Evolutionary conservation across 352 stramenopile species (phyloP).

Genomic region (Globisporangium mamillatum): DNA sequence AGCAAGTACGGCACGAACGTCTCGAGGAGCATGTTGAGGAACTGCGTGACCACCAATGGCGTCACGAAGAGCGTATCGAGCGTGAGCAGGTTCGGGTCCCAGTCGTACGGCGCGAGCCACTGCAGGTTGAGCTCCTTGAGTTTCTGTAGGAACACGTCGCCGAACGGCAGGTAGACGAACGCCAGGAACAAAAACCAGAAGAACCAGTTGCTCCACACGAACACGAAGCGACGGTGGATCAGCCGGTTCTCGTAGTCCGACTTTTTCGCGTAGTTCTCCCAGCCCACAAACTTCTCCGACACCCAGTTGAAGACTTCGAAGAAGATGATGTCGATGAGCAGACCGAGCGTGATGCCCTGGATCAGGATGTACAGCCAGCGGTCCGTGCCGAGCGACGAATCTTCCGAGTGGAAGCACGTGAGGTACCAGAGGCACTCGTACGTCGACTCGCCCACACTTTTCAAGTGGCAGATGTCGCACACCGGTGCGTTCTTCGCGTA

Average conservation of each 20-base stretch:
- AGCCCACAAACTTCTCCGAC: slow-evolving; percentile 83
- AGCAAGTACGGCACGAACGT: slow-evolving; percentile 84
- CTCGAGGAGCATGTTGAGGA: slow-evolving; percentile 87
- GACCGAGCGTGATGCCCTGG: slow-evolving; percentile 73
- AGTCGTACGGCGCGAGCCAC: slow-evolving; percentile 64
- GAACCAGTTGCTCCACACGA: slow-evolving; percentile 92
- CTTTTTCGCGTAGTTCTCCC: slow-evolving; percentile 87
- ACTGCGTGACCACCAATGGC: slow-evolving; percentile 84
- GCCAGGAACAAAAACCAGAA: slow-evolving; percentile 90
- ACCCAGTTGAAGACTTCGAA: slow-evolving; percentile 89
- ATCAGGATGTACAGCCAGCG: slow-evolving; percentile 89
- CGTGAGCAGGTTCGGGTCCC: slow-evolving; percentile 66
- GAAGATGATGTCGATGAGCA: slow-evolving; percentile 89
- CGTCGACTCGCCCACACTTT: slow-evolving; percentile 26
- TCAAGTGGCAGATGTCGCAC: slow-evolving; percentile 54
- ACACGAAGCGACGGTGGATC: slow-evolving; percentile 86
- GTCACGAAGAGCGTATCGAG: slow-evolving; percentile 88
- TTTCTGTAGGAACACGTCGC: slow-evolving; percentile 56
- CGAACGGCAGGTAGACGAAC: slow-evolving; percentile 90
- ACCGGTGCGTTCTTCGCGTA: slow-evolving; percentile 84
- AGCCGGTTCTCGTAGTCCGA: slow-evolving; percentile 85
- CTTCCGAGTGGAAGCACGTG: slow-evolving; percentile 75
- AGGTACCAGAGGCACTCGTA: slow-evolving; percentile 83
- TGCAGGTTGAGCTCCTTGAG: slow-evolving; percentile 49
- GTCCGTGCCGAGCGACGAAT: slow-evolving; percentile 75